Base-by-base conservation (phyloP, 2,329 filamentous ascomycete genomes). In the Talaromyces sp. region DNA sequence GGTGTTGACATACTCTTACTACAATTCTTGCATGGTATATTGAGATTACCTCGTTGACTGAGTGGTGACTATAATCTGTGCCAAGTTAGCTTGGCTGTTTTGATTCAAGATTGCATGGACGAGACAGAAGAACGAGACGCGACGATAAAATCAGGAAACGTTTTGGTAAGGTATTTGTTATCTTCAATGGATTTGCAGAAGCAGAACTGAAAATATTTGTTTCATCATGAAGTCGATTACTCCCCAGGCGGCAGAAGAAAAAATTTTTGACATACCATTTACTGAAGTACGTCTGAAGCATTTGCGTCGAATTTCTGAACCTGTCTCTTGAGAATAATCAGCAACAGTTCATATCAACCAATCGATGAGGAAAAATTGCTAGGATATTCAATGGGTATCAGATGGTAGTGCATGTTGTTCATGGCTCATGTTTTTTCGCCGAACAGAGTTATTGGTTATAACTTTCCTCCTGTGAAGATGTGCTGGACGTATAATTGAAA, bases 371-470 rank as follows among this genome's bases (percentile, higher is more conserved):
- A 37, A 35, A 8, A 21, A 1, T 16, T 52, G 42, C n/a, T n/a
- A n/a, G 28, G 63, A 62, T 52, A 52, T 48, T 52, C 54, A 44
- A 46, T 62, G 60, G 62, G 64, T 68, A 57, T 82, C 80, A 85
- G 83, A 84, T 83, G 83, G 83, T 85, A 79, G 78, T 85, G 83
- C 83, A 85, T 85, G 83, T 84, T 83, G 79, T 82, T 82, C 80
- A 74, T 77, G 81, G 81, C 82, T 82, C 83, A 83, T 79, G 73
- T 72, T 69, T 73, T 77, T 39, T 85, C 81, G 77, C 82, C 79
- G 78, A 82, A 83, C 80, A 73, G 72, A 74, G 74, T 79, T 81
- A 28, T 80, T 80, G 77, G 76, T 77, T 74, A 61, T 65, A 75
- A 72, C 72, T 81, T 81, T 82, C 81, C 74, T 83, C 81, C 82